These are phyloP conservation scores for Aspergillus neoniger DNA, from an alignment of 2,329 filamentous ascomycete species.

Conservation along the genomic window DNA sequence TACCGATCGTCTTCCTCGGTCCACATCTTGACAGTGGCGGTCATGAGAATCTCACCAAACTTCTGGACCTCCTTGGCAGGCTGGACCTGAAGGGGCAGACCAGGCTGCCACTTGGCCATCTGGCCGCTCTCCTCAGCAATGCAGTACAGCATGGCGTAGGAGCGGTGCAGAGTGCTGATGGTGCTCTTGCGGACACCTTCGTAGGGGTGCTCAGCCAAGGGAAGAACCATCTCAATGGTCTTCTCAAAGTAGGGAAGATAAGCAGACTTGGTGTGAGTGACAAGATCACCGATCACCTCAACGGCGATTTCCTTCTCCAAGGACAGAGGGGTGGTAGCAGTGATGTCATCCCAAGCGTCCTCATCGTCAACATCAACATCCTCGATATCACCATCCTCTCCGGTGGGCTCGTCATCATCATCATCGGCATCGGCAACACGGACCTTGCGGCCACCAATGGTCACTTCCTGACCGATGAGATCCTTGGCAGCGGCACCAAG, in stretches of 20 bases:
- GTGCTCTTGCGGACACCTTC: slow-evolving; percentile 93
- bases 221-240: slow-evolving; percentile 77
- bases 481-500: slow-evolving; percentile 73
- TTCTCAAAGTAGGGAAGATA: slow-evolving; percentile 85
- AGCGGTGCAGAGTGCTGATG: slow-evolving; percentile 87
- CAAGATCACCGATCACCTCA: slow-evolving; percentile 90
- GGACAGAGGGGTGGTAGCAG: slow-evolving; percentile 82
- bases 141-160: slow-evolving; percentile 87
- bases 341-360: slow-evolving; percentile 80
- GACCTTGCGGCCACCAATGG: slow-evolving; percentile 79
- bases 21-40: slow-evolving; percentile 82
- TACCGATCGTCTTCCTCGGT: slow-evolving; percentile 91
- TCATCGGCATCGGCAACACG: slow-evolving; percentile 70
- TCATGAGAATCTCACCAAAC: slow-evolving; percentile 82
- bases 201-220: slow-evolving; percentile 83
- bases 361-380: slow-evolving; percentile 74
- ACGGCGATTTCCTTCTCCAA: slow-evolving; percentile 97
- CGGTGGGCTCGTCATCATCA: slow-evolving; percentile 53
- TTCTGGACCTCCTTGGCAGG: slow-evolving; percentile 79
- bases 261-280: slow-evolving; percentile 78
- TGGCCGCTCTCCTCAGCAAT: slow-evolving; percentile 78
- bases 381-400: slow-evolving; percentile 61
- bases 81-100: slow-evolving; percentile 77
- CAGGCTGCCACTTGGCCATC: slow-evolving; percentile 82
- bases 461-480: slow-evolving; percentile 73